A percentile compares a stretch with the other conserved stretches of the same genome.
Evolutionary conservation across 2,329 filamentous ascomycete species (phyloP).

Genomic region (Triangularia setosa): DNA sequence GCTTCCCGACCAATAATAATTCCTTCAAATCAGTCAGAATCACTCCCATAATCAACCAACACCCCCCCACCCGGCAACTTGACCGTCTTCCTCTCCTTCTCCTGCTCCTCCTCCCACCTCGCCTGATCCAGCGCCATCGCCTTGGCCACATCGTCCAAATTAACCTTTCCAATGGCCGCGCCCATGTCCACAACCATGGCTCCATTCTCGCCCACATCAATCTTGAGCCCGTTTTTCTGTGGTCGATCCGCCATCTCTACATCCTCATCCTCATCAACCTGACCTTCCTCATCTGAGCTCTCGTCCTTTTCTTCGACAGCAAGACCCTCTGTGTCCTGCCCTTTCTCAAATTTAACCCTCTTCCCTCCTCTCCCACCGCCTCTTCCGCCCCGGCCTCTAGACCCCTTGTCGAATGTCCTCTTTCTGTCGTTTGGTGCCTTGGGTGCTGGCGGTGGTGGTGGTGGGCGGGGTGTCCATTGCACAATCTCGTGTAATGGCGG

Average conservation of each 20-base stretch:
- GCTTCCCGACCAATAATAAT: neutral
- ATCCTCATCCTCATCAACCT: neutral
- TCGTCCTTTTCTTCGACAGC: neutral
- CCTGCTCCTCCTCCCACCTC: neutral
- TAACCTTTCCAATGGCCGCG: neutral
- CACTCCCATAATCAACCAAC: neutral
- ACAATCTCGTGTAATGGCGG: conserved; percentile 22
- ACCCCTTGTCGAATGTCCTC: neutral
- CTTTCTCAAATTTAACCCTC: conserved; percentile 3
- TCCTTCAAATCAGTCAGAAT: neutral
- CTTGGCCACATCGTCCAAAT: neutral
- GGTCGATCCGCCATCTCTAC: neutral
- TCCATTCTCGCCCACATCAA: neutral
- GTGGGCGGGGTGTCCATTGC: conserved; percentile 12
- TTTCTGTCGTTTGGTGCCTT: conserved; percentile 6
- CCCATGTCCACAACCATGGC: neutral
- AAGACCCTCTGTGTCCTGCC: neutral
- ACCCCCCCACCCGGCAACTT: neutral
- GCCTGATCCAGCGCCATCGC: neutral
- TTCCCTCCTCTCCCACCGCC: conserved; percentile 11
- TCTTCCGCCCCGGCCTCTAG: conserved; percentile 1
- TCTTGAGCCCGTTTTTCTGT: neutral
- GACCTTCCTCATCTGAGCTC: conserved; percentile 1
- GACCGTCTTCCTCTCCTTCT: neutral
- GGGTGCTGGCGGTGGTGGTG: conserved; percentile 6